A percentile compares a stretch with the other conserved stretches of the same genome.
Conservation (phyloP, 495 filamentous ascomycete species). For the Trichoderma reesei region DNA sequence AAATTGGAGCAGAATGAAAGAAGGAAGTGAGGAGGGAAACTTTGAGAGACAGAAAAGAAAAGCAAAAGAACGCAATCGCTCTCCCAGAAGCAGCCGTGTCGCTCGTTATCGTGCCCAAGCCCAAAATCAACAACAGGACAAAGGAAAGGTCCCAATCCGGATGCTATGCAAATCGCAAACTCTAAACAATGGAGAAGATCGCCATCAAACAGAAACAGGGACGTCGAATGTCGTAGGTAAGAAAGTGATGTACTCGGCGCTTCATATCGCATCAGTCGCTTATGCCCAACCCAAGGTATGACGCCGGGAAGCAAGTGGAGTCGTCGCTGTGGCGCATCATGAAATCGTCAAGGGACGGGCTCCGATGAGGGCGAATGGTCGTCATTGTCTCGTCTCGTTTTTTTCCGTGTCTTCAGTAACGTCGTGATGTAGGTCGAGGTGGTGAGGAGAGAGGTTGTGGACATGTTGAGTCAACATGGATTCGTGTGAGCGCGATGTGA, state of each 20-base stretch:
- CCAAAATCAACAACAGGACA: background rate
- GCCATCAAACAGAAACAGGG: conserved; percentile 8
- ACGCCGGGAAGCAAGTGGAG: background rate
- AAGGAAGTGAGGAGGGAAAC: background rate
- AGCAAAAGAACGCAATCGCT: background rate
- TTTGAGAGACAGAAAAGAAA: background rate
- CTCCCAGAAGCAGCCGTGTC: conserved; percentile 1
- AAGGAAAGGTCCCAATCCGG: conserved; percentile 1
- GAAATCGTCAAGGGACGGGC: background rate
- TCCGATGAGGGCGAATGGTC: background rate
- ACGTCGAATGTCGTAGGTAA: conserved; percentile 3
- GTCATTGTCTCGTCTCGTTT: conserved; percentile 6
- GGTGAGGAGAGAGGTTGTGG: background rate
- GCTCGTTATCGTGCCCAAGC: background rate
- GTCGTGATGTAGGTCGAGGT: background rate
- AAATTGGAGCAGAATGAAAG: background rate
- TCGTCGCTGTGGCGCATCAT: conserved; percentile 2
- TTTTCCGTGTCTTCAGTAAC: conserved; percentile 11
- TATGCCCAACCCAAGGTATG: background rate
- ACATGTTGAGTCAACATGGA: background rate
- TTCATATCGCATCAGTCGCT: conserved; percentile 5
- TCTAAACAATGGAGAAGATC: background rate
- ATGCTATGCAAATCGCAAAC: background rate
- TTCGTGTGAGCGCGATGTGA: background rate
- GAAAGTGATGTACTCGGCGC: conserved; percentile 7